Percentiles rank a stretch among this genome's conserved stretches.
Evolutionary conservation across 345 rosid species (phyloP).

Genomic region (Eutrema japonicum): DNA sequence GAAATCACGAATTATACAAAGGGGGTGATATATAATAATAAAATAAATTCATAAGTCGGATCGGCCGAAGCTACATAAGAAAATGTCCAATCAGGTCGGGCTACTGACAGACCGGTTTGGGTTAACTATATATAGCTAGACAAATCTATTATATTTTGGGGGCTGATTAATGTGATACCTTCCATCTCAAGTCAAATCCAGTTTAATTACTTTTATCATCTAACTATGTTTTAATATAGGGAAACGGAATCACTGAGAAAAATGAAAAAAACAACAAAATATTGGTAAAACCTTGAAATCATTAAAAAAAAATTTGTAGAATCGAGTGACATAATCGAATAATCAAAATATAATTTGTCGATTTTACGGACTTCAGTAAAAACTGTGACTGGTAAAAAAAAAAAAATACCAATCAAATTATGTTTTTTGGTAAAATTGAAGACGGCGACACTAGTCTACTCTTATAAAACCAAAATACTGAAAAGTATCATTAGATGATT

Average conservation of each 20-base stretch:
- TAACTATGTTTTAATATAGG: not conserved
- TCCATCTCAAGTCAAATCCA: constrained; percentile 29
- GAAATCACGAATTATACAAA: constrained; percentile 16
- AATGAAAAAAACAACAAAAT: not conserved
- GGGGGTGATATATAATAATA: not conserved
- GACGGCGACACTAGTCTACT: not conserved
- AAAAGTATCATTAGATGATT: constrained; percentile 9
- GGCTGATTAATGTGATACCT: constrained; percentile 23
- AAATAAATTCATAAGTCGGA: constrained; percentile 17
- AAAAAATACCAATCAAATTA: not conserved
- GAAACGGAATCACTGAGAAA: not conserved
- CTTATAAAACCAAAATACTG: not conserved
- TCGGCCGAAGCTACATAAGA: constrained; percentile 30
- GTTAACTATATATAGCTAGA: constrained; percentile 40
- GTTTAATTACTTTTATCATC: not conserved
- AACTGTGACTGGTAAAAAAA: not conserved
- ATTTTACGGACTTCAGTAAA: not conserved
- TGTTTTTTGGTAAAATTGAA: not conserved
- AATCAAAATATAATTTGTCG: too few species aligned
- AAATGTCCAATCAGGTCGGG: constrained; percentile 46
- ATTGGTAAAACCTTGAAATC: not conserved
- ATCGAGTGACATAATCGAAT: not conserved
- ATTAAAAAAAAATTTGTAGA: not conserved
- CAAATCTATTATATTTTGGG: constrained; percentile 6
- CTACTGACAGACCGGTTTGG: constrained; percentile 41